Base-by-base conservation (phyloP, 352 stramenopile species). In the Blastocystis sp. region DNA sequence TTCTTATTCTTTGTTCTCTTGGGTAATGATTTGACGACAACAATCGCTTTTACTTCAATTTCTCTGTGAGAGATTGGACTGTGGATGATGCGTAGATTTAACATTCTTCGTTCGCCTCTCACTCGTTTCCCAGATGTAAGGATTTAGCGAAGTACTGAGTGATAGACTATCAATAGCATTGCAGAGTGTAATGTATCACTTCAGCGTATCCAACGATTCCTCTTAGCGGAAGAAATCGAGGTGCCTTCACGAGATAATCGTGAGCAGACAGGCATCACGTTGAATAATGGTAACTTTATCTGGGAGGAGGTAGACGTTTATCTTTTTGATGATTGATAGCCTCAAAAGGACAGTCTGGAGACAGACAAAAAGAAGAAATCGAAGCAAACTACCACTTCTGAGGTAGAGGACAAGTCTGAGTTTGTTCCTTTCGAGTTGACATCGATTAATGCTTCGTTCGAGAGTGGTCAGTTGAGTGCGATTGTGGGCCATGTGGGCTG, bases 71-170 rank as follows among this genome's bases (percentile, higher is more conserved):
- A 15, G 8, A 54, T 20, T 0, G 7, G 20, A 37, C 11, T 41
- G 13, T 13, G 5, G n/a, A 47, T 79, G 13, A 79, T 59, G 2
- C 26, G 11, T 53, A 88, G 77, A 39, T 98, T 98, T 91, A 96
- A 98, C 87, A 94, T 98, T 54, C 92, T 98, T 13, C 94, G 96
- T 37, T 98, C 98, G 91, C 97, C 97, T n/a, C 91, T 99, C 20
- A 96, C 97, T 79, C 97, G 98, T 92, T 90, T 99, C 2, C 97
- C 97, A 3, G 92, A 96, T 70, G 95, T 98, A 34, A 3, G 2
- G 11, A 8, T 29, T 8, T 8, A 37, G 34, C 13, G 37, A 6
- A 15, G 13, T 2, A 9, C 3, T 79, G n/a, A 88, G 39, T 18
- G 7, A 47, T 77, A 88, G 77, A 88, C 77, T 41, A 93, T 99